Evolutionary conservation across 2,329 filamentous ascomycete genomes (phyloP), one percentile per base, ranked within the genome.

Genomic region (Tolypocladium endophyticum): DNA sequence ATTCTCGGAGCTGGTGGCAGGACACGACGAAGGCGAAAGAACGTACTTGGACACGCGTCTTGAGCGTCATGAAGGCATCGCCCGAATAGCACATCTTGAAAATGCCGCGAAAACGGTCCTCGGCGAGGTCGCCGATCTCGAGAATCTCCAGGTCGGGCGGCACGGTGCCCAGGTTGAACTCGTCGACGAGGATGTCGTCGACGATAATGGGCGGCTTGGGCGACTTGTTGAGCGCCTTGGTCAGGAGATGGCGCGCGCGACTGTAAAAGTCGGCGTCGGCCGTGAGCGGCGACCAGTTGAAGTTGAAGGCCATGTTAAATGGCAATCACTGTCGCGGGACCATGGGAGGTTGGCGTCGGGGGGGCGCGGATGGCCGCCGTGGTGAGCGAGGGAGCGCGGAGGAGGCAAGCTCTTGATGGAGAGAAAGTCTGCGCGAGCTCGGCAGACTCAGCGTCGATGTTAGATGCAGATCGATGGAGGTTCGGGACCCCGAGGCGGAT

Each of bases 221-320:
- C 59, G 90, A 94, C 77, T 97, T 97, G 82, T 99, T 99, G 70
- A 99, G 82, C 41, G 94, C 94, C 60, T 90, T 88, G 33, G 94
- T 99, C 68, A 99, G 83, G 74, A 97, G 89, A 73, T 97, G 92
- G 74, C 92, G 89, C 57, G 94, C 93, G 68, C 92, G 88, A 72
- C 89, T 85, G 77, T 93, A 93, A 76, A 94, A 94, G 68, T 87
- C 85, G 70, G 90, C 93, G 79, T 97, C 94, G 71, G 93, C 93
- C 78, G 95, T 94, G 66, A 99, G 83, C 72, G 94, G 94, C 84
- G 92, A 96, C 94, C 94, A 99, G 90, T 97, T 97, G 89, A 99
- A 99, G 82, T 97, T 97, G 89, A 99, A 99, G 68, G 94, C 94
- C 94, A 99, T 99, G 76, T 77, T 81, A 77, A 75, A 77, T 78